These are phyloP conservation scores for Hortaea sp. DNA, from an alignment of 2,329 filamentous ascomycete genomes.

Conservation along the genomic window DNA sequence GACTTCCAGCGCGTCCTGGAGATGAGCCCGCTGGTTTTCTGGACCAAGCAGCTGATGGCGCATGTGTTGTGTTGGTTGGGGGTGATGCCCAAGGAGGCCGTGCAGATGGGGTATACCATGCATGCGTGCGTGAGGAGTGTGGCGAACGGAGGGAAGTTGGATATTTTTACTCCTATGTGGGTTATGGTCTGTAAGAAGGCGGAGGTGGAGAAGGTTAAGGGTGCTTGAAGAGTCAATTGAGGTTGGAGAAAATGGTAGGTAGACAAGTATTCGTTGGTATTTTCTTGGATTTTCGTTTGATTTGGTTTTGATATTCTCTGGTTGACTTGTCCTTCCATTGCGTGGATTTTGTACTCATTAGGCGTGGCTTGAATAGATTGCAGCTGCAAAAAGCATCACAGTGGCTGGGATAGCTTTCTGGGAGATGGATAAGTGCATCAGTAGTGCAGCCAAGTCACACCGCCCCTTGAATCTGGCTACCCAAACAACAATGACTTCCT, in stretches of 20 bases:
- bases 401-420: too few relatives aligned
- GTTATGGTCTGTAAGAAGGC: neutral
- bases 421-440: too few relatives aligned
- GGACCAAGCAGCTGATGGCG: neutral
- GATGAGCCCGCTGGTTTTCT: neutral
- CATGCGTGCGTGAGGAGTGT: neutral
- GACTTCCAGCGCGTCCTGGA: neutral
- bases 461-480: too few relatives aligned
- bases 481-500: too few relatives aligned
- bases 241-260: neutral
- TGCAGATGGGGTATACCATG: neutral
- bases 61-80: neutral
- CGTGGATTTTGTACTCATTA: too few relatives aligned
- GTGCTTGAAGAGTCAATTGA: neutral
- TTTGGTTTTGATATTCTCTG: too few relatives aligned
- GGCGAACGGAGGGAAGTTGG: neutral
- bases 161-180: conserved; percentile 1
- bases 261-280: neutral
- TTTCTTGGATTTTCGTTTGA: too few relatives aligned
- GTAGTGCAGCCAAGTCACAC: too few relatives aligned
- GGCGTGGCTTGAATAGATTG: too few relatives aligned
- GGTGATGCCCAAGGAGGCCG: neutral
- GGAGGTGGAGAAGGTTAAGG: neutral
- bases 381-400: too few relatives aligned
- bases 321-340: too few relatives aligned